A percentile compares a stretch with the other conserved stretches of the same genome.
Conservation (phyloP, 768 basidiomycete genomes). For the Macrolepiota fuliginosa region DNA sequence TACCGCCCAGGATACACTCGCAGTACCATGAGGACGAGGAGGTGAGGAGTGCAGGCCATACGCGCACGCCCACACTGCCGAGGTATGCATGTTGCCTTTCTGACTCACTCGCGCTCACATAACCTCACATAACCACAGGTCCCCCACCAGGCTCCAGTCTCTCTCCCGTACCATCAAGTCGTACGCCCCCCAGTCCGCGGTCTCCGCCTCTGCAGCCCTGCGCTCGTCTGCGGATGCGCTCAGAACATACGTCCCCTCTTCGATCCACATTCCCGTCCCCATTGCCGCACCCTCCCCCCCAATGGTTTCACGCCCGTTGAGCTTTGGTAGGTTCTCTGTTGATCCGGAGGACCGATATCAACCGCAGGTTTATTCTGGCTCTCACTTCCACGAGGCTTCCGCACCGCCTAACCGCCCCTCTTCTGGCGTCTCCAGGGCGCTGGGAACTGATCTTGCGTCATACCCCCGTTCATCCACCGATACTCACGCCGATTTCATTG, state of each 20-base stretch:
- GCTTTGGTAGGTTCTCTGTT: slow-evolving; percentile 7
- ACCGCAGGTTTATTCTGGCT: neutral
- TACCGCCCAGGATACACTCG: slow-evolving; percentile 18
- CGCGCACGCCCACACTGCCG: slow-evolving; percentile 18
- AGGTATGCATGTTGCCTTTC: slow-evolving; percentile 16
- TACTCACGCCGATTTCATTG: neutral
- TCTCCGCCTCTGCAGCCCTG: slow-evolving; percentile 1
- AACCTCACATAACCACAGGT: neutral
- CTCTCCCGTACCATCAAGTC: slow-evolving; percentile 6
- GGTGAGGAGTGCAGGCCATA: slow-evolving; percentile 14
- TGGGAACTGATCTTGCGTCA: neutral
- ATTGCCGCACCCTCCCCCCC: slow-evolving; percentile 46
- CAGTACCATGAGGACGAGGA: slow-evolving; percentile 1
- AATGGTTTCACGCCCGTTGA: slow-evolving; percentile 33
- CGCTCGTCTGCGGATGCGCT: slow-evolving; percentile 20
- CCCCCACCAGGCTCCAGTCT: slow-evolving; percentile 6
- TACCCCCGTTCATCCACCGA: slow-evolving; percentile 1
- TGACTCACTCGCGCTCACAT: neutral
- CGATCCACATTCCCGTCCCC: slow-evolving; percentile 32
- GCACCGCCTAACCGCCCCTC: neutral
- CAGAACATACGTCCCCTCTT: slow-evolving; percentile 52
- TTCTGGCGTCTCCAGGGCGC: neutral
- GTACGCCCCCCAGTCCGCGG: neutral
- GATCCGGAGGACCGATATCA: neutral
- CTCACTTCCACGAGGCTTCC: neutral